Evolutionary conservation across 2,329 filamentous ascomycete genomes (phyloP), one percentile per base, ranked within the genome.

Genomic region (Sporothrix protearum): DNA sequence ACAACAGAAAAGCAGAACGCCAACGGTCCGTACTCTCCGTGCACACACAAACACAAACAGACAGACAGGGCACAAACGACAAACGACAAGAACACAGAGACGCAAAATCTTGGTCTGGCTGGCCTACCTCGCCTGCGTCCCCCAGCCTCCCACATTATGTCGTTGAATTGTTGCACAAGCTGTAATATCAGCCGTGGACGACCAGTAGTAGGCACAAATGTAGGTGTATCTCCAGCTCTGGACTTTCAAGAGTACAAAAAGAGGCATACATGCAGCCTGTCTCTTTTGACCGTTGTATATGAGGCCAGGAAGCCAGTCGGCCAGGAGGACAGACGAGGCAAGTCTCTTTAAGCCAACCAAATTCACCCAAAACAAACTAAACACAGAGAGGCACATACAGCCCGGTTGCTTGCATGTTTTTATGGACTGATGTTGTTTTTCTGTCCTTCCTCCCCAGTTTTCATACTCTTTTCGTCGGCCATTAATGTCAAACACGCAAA

Each of bases 151-250:
- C n/a, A 33, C 53, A 57, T 33, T 16, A 16, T 57, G 51, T 55
- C 55, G 30, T 36, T 33, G 57, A 22, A 25, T 39, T 19, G 59
- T 64, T 12, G 22, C 59, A 64, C 59, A 64, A 45, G 36, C 45
- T 64, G n/a, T 45, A 64, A 64, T 64, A 64, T 45, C 36, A 64
- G 59, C 59, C 36, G 36, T 64, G 59, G 59, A 28, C 36, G 36
- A 64, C 36, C 59, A 64, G 28, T 14, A 57, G 19, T n/a, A n/a
- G n/a, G n/a, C 59, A 25, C 57, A 36, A n/a, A 4, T 59, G 30
- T 19, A 2, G 36, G 36, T 42, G 39, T 42, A 42, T 12, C 14
- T 12, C 14, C 3, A 42, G 14, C 42, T 47, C 3, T 47, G 14
- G 19, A 19, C 12, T 47, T 4, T 47, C 2, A 25, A 25, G 22